These are phyloP conservation scores for Penicillium canariense DNA, from an alignment of 495 filamentous ascomycete species.

Conservation along the genomic window DNA sequence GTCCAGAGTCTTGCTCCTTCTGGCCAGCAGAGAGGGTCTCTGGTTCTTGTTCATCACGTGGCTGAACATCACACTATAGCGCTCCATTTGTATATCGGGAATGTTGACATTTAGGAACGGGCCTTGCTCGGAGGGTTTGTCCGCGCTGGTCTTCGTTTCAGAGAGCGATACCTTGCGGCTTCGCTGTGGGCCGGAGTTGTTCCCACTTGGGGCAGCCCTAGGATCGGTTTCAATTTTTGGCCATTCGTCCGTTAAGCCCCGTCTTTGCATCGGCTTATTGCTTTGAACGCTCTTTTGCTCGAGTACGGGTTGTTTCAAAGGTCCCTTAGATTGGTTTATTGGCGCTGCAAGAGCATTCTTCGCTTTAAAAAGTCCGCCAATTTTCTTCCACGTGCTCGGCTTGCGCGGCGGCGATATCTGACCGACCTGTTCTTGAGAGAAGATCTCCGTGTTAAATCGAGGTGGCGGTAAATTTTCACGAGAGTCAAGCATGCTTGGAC, in stretches of 20 bases:
- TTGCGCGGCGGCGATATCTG: slow-evolving; percentile 36
- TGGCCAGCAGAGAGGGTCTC: slow-evolving; percentile 52
- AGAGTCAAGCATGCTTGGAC: slow-evolving; percentile 41
- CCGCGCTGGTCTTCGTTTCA: slow-evolving; percentile 12
- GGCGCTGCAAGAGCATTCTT: slow-evolving; percentile 36
- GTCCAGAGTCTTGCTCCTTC: slow-evolving; percentile 67
- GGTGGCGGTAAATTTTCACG: slow-evolving; percentile 20
- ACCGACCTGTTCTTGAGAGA: slow-evolving; percentile 21
- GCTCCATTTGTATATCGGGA: slow-evolving; percentile 74
- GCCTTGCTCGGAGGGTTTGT: slow-evolving; percentile 7
- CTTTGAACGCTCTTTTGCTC: neutral
- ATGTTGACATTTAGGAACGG: slow-evolving; percentile 72
- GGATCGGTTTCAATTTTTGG: slow-evolving; percentile 26
- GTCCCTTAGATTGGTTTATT: slow-evolving; percentile 16
- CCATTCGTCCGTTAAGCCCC: slow-evolving; percentile 32
- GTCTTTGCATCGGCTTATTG: neutral
- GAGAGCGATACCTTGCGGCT: slow-evolving; percentile 19
- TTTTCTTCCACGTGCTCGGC: slow-evolving; percentile 56
- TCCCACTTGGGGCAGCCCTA: neutral
- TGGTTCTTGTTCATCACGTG: slow-evolving; percentile 58
- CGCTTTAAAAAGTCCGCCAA: slow-evolving; percentile 50
- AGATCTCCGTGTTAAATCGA: slow-evolving; percentile 18
- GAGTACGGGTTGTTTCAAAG: neutral
- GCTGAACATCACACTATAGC: slow-evolving; percentile 94
- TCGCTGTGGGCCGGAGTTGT: slow-evolving; percentile 3